Percentiles rank a stretch among this genome's conserved stretches.
These are phyloP conservation scores for Musa balbisiana DNA, from an alignment of 202 grass and related monocot genomes.

Conservation along the genomic window DNA sequence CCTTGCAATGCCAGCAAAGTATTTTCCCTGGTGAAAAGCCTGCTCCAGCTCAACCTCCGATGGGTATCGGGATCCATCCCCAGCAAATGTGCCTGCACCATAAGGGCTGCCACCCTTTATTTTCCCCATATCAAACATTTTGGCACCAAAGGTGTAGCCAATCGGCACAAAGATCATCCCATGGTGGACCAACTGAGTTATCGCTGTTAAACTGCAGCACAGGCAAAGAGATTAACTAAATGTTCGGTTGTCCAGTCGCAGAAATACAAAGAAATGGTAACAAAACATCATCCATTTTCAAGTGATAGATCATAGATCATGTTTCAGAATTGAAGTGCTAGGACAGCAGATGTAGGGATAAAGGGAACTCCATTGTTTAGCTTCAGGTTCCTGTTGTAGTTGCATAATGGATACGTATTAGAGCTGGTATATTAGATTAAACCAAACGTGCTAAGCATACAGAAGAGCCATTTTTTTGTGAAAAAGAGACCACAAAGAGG, in stretches of 20 bases:
- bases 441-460: background rate
- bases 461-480: too few species aligned
- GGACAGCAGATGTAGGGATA: too few species aligned
- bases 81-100: constrained; percentile 47
- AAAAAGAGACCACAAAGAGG: too few species aligned
- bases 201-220: constrained; percentile 40
- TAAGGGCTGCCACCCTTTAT: constrained; percentile 66
- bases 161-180: constrained; percentile 76
- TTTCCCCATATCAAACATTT: constrained; percentile 48
- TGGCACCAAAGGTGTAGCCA: constrained; percentile 59
- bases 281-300: too few species aligned
- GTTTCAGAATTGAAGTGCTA: too few species aligned
- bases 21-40: constrained; percentile 58
- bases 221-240: background rate
- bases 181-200: constrained; percentile 59
- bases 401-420: too few species aligned
- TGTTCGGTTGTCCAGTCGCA: background rate
- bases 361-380: too few species aligned
- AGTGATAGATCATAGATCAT: too few species aligned
- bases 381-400: too few species aligned
- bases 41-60: constrained; percentile 53
- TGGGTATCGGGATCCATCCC: constrained; percentile 48
- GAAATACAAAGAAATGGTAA: background rate
- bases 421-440: too few species aligned
- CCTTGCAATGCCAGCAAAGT: constrained; percentile 58